Evolutionary conservation across 768 basidiomycete genomes (phyloP).

Genomic region (Suillus americanus): DNA sequence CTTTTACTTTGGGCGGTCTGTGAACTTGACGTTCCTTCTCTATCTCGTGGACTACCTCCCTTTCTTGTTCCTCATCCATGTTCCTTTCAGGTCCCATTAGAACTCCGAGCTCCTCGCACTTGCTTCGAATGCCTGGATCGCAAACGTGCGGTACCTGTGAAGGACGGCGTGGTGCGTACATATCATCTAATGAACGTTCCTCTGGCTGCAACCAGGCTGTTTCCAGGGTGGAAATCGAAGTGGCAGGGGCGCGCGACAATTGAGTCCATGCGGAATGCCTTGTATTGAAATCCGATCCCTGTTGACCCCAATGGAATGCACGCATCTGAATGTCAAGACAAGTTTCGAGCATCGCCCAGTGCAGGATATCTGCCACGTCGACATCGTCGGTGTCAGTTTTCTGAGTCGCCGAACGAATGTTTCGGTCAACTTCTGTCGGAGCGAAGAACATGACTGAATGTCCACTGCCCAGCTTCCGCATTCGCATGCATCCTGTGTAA

Average conservation of each 20-base stretch:
- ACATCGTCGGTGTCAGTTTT: conserved; percentile 10
- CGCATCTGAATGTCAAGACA: conserved; percentile 41
- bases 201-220: conserved; percentile 43
- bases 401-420: conserved; percentile 30
- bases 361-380: conserved; percentile 35
- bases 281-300: conserved; percentile 24
- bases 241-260: conserved; percentile 5
- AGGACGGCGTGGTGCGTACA: conserved; percentile 24
- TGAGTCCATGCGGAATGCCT: conserved; percentile 19
- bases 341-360: conserved; percentile 46
- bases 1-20: conserved; percentile 30
- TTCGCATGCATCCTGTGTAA: conserved; percentile 50
- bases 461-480: conserved; percentile 47
- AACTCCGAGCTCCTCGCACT: conserved; percentile 19
- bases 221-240: conserved; percentile 1
- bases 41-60: conserved; percentile 45
- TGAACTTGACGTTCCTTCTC: conserved; percentile 42
- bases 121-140: conserved; percentile 11
- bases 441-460: conserved; percentile 50
- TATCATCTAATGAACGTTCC: conserved; percentile 36
- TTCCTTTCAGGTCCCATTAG: conserved; percentile 13
- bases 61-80: conserved; percentile 51
- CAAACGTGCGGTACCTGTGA: background rate
- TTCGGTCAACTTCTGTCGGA: conserved; percentile 38
- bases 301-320: conserved; percentile 43